Conservation (phyloP, 345 rosid species). For the Salix exigua region DNA sequence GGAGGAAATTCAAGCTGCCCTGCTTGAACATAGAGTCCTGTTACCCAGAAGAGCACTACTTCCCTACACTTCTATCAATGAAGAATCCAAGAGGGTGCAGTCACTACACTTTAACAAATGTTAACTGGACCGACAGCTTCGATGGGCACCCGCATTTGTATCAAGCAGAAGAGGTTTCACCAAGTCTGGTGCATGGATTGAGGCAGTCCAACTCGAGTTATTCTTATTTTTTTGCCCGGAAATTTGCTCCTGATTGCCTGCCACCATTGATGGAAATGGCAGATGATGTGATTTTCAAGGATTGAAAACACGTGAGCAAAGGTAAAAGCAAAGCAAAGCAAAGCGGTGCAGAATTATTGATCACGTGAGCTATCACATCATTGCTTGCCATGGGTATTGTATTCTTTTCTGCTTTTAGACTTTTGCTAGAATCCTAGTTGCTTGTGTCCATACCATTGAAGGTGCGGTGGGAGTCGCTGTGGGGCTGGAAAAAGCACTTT, state of each 20-base stretch:
- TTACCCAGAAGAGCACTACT: conserved; percentile 90
- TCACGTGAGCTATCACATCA: background rate
- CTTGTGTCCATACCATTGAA: too few species aligned
- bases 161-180: conserved; percentile 43
- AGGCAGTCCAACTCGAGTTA: conserved; percentile 50
- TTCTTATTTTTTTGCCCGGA: conserved; percentile 67
- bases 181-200: conserved; percentile 38
- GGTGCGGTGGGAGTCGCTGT: background rate
- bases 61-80: conserved; percentile 73
- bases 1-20: conserved; percentile 72
- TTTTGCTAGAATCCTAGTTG: background rate
- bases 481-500: background rate
- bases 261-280: conserved; percentile 65
- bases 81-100: conserved; percentile 64
- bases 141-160: conserved; percentile 73
- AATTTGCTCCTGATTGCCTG: conserved; percentile 67
- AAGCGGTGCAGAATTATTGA: background rate
- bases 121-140: conserved; percentile 74
- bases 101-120: conserved; percentile 62
- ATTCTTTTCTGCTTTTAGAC: background rate
- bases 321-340: background rate
- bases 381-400: background rate
- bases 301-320: conserved; percentile 1
- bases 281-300: conserved; percentile 41
- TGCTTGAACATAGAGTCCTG: conserved; percentile 54